These are phyloP conservation scores for Biscogniauxia mediterranea DNA, from an alignment of 2,329 filamentous ascomycete species.

Conservation along the genomic window DNA sequence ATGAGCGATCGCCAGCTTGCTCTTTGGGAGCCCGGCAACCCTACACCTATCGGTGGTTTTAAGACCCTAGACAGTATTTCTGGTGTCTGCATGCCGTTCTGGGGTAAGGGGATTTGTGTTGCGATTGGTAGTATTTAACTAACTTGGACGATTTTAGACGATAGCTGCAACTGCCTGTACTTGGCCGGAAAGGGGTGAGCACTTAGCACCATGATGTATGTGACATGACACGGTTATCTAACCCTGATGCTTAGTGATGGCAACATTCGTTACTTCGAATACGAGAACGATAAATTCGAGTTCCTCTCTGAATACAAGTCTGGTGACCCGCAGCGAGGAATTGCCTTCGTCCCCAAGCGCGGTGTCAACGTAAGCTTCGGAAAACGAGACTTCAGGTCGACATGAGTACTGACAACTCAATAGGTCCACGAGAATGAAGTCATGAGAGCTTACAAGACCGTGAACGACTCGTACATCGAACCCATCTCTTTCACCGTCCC, in stretches of 20 bases:
- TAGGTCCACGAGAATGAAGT: constrained; percentile 93
- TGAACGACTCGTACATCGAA: constrained; percentile 92
- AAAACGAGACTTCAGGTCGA: neutral
- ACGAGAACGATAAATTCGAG: constrained; percentile 97
- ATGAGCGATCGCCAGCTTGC: constrained; percentile 98
- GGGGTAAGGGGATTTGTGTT: constrained; percentile 56
- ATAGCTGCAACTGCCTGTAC: constrained; percentile 92
- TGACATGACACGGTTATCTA: constrained; percentile 15
- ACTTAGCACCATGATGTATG: neutral
- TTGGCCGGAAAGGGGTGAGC: constrained; percentile 93
- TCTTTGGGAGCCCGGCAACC: constrained; percentile 87
- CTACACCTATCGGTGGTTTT: constrained; percentile 87
- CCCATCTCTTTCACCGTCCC: constrained; percentile 97
- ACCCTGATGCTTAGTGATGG: constrained; percentile 66
- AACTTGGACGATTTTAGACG: constrained; percentile 52
- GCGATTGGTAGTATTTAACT: constrained; percentile 13
- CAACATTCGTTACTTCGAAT: constrained; percentile 98
- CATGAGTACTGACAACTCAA: constrained; percentile 8
- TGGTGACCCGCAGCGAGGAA: constrained; percentile 86
- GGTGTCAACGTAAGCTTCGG: constrained; percentile 72
- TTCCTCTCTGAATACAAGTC: constrained; percentile 97
- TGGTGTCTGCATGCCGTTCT: constrained; percentile 98
- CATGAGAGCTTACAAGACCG: constrained; percentile 94
- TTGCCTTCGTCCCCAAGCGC: constrained; percentile 92
- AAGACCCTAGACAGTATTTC: constrained; percentile 91